Base-by-base conservation (phyloP, 768 basidiomycete species). In the Amanita subjunquillea region DNA sequence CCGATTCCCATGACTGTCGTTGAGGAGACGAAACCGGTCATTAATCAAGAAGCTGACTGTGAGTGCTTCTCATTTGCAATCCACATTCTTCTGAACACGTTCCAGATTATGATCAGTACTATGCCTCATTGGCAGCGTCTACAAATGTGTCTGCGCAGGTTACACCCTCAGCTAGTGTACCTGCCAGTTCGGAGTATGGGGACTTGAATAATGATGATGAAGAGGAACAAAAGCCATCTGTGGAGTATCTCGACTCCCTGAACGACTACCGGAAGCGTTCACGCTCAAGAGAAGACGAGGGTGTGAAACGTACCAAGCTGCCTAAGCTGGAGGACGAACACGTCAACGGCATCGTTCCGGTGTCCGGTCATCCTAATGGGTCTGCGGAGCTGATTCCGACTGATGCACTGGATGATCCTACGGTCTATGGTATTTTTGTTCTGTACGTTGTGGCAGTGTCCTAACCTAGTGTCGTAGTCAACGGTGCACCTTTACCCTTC, bases 91-190 rank as follows among this genome's bases (percentile, higher is more conserved):
- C 46, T 15, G 29, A 20, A 30, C 36, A 38, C 45, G 17, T 43
- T 39, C 13, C 56, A 90, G 87, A 85, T 61, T 90, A 82, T 59
- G 88, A 89, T 54, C 84, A 83, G 53, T 91, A 91, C 57, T 91
- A 91, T 56, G 87, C 89, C 22, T 83, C 82, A 10, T 68, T 91
- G 39, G 84, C 81, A 8, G 83, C 82, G 1, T 84, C 74, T 7
- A 64, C 83, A 0, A 72, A 72, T 12, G 72, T 72, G 7, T 76
- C 79, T 8, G 67, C 77, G 1, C 74, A 76, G 54, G 75, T 77
- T 2, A 87, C 87, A 5, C 85, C 85, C 0, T 76, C 80, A 1
- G 73, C 75, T 17, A 76, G 74, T 47, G 69, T 72, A 6, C 67
- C 69, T 45, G 64, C 68, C 45, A 67, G 72, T 41, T 75, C 74